Evolutionary conservation across 2,329 filamentous ascomycete species (phyloP).

Genomic region (Trichoderma atrobrunneum): DNA sequence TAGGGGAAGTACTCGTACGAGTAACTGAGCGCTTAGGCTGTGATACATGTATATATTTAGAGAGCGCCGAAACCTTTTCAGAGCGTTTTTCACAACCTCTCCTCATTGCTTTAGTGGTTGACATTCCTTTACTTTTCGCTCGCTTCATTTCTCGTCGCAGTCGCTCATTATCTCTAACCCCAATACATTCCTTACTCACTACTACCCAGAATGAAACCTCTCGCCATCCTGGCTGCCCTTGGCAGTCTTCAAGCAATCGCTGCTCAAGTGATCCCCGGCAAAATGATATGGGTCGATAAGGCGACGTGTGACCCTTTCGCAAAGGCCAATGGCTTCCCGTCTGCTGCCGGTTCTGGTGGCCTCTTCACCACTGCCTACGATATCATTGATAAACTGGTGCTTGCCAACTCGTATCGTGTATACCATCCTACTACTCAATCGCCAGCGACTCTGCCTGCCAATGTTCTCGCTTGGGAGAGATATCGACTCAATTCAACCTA

Average conservation of each 20-base stretch:
- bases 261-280: background rate
- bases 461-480: background rate
- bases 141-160: background rate
- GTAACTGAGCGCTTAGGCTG: background rate
- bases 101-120: too few species aligned
- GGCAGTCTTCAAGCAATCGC: background rate
- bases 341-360: background rate
- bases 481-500: background rate
- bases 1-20: background rate
- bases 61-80: accelerated
- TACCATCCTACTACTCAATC: background rate
- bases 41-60: background rate
- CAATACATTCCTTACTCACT: background rate
- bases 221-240: background rate
- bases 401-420: background rate
- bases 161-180: background rate
- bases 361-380: background rate
- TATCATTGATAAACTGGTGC: background rate
- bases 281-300: background rate
- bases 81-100: too few species aligned
- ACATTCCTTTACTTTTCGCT: background rate
- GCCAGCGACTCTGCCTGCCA: background rate
- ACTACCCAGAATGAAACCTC: background rate
- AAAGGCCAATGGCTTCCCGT: background rate
- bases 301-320: background rate